phyloP scores from a whole-genome alignment of 2,329 filamentous ascomycete species.

The Myriosclerotinia scirpicola region DNA sequence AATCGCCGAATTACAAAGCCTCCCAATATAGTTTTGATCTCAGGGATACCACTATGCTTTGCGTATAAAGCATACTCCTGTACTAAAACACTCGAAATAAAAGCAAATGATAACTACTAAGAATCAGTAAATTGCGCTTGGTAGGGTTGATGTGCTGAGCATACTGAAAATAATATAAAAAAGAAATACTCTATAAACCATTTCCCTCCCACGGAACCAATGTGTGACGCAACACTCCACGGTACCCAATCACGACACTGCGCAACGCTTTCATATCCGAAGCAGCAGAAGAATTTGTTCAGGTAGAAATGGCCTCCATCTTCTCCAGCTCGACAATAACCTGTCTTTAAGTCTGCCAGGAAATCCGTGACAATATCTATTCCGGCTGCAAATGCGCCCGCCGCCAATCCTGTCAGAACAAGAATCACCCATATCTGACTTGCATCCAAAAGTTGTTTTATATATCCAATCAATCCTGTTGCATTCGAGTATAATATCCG shows the following conservation, averaged over 20 bases:
- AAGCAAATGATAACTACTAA: slow-evolving; percentile 70
- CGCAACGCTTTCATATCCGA: slow-evolving; percentile 79
- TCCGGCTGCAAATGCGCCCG: slow-evolving; percentile 79
- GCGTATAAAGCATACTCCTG: slow-evolving; percentile 83
- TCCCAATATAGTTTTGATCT: slow-evolving; percentile 94
- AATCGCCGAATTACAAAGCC: slow-evolving; percentile 91
- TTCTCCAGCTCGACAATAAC: slow-evolving; percentile 74
- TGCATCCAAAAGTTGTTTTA: slow-evolving; percentile 73
- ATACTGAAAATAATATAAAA: slow-evolving; percentile 80
- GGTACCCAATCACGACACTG: slow-evolving; percentile 85
- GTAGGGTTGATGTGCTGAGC: slow-evolving; percentile 35
- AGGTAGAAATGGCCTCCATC: slow-evolving; percentile 89
- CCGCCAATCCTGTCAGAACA: slow-evolving; percentile 78
- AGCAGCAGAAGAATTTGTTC: slow-evolving; percentile 89
- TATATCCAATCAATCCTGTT: slow-evolving; percentile 69
- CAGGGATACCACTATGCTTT: slow-evolving; percentile 92
- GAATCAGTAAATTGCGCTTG: slow-evolving; percentile 5
- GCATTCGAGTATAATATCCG: slow-evolving; percentile 71
- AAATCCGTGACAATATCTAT: slow-evolving; percentile 93
- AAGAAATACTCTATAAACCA: slow-evolving; percentile 88
- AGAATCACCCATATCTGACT: slow-evolving; percentile 92
- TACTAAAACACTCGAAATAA: slow-evolving; percentile 75
- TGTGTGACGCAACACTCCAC: slow-evolving; percentile 75
- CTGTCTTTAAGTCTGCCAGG: slow-evolving; percentile 88
- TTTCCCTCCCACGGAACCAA: slow-evolving; percentile 63